Base-by-base conservation (phyloP, 352 stramenopile species). In the Phytopythium ostracodes region DNA sequence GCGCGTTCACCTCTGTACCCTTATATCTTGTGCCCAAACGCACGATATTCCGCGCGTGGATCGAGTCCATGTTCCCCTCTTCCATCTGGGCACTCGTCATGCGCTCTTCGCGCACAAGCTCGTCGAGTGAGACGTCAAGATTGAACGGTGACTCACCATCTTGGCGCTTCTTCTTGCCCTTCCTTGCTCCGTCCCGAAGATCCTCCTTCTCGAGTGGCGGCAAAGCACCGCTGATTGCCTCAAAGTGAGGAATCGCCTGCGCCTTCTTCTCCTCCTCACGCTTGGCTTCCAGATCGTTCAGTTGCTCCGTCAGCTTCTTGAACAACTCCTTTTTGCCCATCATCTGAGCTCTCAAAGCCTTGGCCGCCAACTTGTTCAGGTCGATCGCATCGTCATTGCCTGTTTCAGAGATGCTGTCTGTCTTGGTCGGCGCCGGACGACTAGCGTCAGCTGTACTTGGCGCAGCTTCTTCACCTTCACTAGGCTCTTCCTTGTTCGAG, bases 341-440 rank as follows among this genome's bases (percentile, higher is more conserved):
- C 79, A 94, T 96, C 33, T 96, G 86, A 18, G 87, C 87, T 22
- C 83, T 72, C 38, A 96, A 69, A 0, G 87, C 87, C 62, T 75
- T 83, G 10, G 87, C 87, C 29, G 87, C 87, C 2, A 96, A 62
- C 56, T 92, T 93, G 67, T 96, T 96, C 4, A 96, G 62, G 33
- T 90, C 79, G 7, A 76, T 59, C 1, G 71, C 73, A 20, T 70
- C 73, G 8, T 79, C 66, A 33, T 67, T 49, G 31, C 66, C 67
- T 18, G n/a, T n/a, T 2, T 54, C 60, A 2, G n/a, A 40, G 38
- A 10, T 24, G n/a, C 12, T 17, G 12, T 1, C 6, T 31, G 54
- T 20, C 25, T 25, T 51, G 44, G 24, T 27, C 18, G n/a, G 9
- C 0, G 22, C 25, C 12, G 42, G 14, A 53, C 17, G 22, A 38